A percentile compares a stretch with the other conserved stretches of the same genome.
Conservation (phyloP, 495 filamentous ascomycete genomes). For the Viridothelium virens region DNA sequence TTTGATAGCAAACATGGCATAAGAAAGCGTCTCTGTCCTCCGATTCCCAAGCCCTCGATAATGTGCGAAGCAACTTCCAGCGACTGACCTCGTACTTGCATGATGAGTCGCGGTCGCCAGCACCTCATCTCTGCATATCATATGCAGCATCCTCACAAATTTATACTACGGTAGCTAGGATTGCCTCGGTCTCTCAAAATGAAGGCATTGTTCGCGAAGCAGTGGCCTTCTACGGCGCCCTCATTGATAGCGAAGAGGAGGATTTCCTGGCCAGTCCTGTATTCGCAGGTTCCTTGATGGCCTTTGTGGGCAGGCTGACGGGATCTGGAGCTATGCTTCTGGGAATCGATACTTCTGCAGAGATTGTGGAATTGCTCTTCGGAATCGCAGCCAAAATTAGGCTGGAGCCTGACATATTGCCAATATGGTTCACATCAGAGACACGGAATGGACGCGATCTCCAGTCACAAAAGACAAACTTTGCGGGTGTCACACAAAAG, state of each 20-base stretch:
- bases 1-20: conserved; percentile 67
- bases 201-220: conserved; percentile 72
- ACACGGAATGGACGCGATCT: conserved; percentile 1
- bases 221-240: conserved; percentile 74
- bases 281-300: conserved; percentile 78
- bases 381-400: conserved; percentile 92
- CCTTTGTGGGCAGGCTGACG: conserved; percentile 62
- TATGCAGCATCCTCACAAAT: conserved; percentile 78
- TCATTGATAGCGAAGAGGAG: conserved; percentile 94
- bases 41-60: conserved; percentile 43
- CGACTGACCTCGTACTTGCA: conserved; percentile 69
- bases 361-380: conserved; percentile 86
- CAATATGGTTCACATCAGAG: conserved; percentile 65
- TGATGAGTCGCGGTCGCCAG: conserved; percentile 79
- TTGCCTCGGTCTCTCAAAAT: conserved; percentile 69
- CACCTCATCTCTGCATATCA: conserved; percentile 79
- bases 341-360: conserved; percentile 64
- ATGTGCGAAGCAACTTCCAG: conserved; percentile 51
- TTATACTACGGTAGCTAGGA: conserved; percentile 77
- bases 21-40: conserved; percentile 48
- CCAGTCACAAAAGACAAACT: conserved; percentile 52
- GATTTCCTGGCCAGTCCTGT: conserved; percentile 75
- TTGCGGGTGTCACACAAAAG: conserved; percentile 78
- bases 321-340: conserved; percentile 53
- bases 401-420: conserved; percentile 71